Percentiles rank a stretch among this genome's conserved stretches.
phyloP scores from a whole-genome alignment of 257 asterid genomes.

The Verbena officinalis region DNA sequence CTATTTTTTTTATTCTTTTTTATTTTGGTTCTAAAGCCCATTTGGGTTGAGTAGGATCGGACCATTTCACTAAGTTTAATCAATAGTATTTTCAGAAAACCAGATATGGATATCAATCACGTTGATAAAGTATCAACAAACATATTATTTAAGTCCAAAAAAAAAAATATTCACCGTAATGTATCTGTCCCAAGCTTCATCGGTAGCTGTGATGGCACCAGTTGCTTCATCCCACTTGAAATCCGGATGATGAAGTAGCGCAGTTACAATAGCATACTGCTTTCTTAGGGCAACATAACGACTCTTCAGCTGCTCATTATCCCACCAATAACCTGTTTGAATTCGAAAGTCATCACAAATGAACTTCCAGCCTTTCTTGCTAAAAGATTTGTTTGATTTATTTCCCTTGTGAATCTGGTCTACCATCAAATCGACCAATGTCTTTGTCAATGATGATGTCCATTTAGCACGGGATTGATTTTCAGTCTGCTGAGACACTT shows the following conservation, averaged over 20 bases:
- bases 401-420: conserved; percentile 67
- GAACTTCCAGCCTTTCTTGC: conserved; percentile 76
- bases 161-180: conserved; percentile 40
- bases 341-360: conserved; percentile 68
- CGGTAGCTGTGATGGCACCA: conserved; percentile 57
- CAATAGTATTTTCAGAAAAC: not conserved
- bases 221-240: conserved; percentile 69
- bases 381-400: conserved; percentile 58
- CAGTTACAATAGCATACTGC: conserved; percentile 49
- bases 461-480: conserved; percentile 80
- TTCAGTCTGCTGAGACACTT: conserved; percentile 47
- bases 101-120: conserved; percentile 1
- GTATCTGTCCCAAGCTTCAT: conserved; percentile 76
- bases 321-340: conserved; percentile 78
- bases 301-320: conserved; percentile 72
- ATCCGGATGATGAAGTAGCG: conserved; percentile 57
- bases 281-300: conserved; percentile 68
- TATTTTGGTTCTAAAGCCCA: too few relatives aligned
- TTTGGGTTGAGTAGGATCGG: too few relatives aligned
- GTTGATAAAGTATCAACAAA: conserved; percentile 4
- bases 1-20: too few relatives aligned
- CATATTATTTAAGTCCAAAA: not conserved
- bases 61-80: not conserved
- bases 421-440: conserved; percentile 65
- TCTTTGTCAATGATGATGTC: conserved; percentile 64